Evolutionary conservation across 768 basidiomycete genomes (phyloP).

Genomic region (Asterophora lycoperdoides): DNA sequence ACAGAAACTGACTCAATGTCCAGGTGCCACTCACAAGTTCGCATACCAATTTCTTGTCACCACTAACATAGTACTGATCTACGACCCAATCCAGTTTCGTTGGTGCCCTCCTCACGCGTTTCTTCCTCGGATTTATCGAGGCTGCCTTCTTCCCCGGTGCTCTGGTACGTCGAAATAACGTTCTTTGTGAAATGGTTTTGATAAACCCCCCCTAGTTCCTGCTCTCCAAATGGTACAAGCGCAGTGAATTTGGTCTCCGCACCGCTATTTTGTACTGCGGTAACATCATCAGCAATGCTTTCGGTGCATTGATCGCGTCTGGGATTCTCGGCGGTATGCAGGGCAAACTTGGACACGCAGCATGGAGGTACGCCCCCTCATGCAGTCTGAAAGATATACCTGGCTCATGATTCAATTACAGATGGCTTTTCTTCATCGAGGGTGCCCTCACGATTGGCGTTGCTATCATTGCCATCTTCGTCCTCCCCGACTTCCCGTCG

Average conservation of each 20-base stretch:
- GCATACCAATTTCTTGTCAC: not conserved
- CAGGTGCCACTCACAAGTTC: slow-evolving; percentile 19
- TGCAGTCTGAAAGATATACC: not conserved
- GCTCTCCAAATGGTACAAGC: slow-evolving; percentile 70
- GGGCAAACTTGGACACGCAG: slow-evolving; percentile 58
- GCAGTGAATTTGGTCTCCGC: slow-evolving; percentile 63
- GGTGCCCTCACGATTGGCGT: slow-evolving; percentile 51
- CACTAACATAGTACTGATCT: not conserved
- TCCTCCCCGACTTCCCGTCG: slow-evolving; percentile 73
- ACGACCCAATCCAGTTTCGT: slow-evolving; percentile 40
- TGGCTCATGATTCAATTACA: slow-evolving; percentile 15
- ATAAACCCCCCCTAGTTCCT: slow-evolving; percentile 36
- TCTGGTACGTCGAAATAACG: slow-evolving; percentile 28
- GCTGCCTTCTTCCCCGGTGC: slow-evolving; percentile 72
- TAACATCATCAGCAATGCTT: slow-evolving; percentile 74
- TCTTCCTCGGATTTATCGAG: slow-evolving; percentile 74
- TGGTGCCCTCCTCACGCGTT: slow-evolving; percentile 63
- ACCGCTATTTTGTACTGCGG: slow-evolving; percentile 70
- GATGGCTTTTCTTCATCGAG: slow-evolving; percentile 74
- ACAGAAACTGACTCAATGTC: not conserved
- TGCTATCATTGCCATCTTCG: slow-evolving; percentile 49
- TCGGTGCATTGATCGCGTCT: slow-evolving; percentile 75
- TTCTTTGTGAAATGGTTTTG: not conserved
- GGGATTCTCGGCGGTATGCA: slow-evolving; percentile 72
- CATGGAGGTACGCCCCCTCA: slow-evolving; percentile 53